phyloP scores from a whole-genome alignment of 164 flowering plant genomes.

The Pachysandra terminalis region DNA sequence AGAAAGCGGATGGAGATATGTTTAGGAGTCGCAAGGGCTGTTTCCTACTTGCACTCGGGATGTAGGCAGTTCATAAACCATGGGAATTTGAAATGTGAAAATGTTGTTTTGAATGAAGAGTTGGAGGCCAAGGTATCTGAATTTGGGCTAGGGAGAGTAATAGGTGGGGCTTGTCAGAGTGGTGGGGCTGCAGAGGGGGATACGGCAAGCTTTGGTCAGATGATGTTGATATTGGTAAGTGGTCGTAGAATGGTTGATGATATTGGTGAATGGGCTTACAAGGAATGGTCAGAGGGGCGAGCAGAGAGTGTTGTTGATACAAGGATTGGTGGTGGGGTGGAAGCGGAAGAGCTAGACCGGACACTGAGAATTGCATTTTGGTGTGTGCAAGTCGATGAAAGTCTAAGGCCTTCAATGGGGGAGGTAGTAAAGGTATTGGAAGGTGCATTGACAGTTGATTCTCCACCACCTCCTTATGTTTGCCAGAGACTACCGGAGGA shows the following conservation, averaged over 20 bases:
- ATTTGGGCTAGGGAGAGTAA: slow-evolving; percentile 38
- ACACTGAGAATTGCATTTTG: slow-evolving; percentile 60
- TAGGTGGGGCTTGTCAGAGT: slow-evolving; percentile 4
- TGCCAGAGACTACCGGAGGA: slow-evolving; percentile 17
- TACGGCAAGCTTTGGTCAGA: slow-evolving; percentile 54
- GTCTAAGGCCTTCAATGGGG: slow-evolving; percentile 62
- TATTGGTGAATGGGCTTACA: slow-evolving; percentile 37
- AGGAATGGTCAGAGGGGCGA: slow-evolving; percentile 41
- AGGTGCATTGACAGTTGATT: slow-evolving; percentile 59
- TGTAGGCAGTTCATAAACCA: slow-evolving; percentile 67
- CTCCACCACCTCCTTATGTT: slow-evolving; percentile 56
- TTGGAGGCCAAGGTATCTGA: slow-evolving; percentile 56
- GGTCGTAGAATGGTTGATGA: slow-evolving; percentile 28
- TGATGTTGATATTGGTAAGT: slow-evolving; percentile 38
- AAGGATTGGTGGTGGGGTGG: slow-evolving; percentile 30
- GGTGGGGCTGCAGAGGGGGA: slow-evolving; percentile 40
- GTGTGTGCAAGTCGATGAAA: slow-evolving; percentile 56
- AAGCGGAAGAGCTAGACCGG: slow-evolving; percentile 47
- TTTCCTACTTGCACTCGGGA: slow-evolving; percentile 59
- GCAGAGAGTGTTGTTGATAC: slow-evolving; percentile 29
- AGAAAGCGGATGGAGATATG: slow-evolving; percentile 51
- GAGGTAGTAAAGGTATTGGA: slow-evolving; percentile 71
- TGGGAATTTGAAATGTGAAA: slow-evolving; percentile 63
- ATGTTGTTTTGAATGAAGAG: slow-evolving; percentile 53
- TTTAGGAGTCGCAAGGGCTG: slow-evolving; percentile 50